phyloP scores from a whole-genome alignment of 768 basidiomycete species.

The Chalciporus piperatus region DNA sequence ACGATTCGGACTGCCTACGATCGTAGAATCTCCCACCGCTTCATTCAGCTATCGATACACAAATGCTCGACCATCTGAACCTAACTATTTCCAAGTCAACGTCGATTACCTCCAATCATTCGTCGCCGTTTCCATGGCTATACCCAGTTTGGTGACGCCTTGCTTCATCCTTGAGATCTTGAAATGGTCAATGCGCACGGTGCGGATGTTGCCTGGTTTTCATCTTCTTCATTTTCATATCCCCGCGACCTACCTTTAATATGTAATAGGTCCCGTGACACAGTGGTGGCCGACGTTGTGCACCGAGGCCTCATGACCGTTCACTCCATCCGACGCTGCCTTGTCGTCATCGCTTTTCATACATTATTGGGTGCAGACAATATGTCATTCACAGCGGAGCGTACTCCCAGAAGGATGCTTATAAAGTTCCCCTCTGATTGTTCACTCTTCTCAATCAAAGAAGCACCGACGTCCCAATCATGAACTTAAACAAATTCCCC shows the following conservation, averaged over 20 bases:
- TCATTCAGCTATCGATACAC: too few species aligned
- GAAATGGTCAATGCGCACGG: slow-evolving; percentile 8
- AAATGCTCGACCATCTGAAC: too few species aligned
- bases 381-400: slow-evolving; percentile 14
- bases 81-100: too few species aligned
- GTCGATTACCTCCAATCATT: too few species aligned
- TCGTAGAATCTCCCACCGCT: too few species aligned
- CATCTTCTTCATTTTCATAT: background rate
- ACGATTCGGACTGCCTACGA: too few species aligned
- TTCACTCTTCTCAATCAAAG: slow-evolving; percentile 21
- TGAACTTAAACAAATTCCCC: background rate
- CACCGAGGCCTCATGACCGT: slow-evolving; percentile 16
- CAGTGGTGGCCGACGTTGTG: slow-evolving; percentile 16
- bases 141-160: slow-evolving; percentile 11
- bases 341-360: slow-evolving; percentile 25
- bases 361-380: slow-evolving; percentile 7
- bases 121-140: too few species aligned
- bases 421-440: slow-evolving; percentile 11
- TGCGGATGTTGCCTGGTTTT: slow-evolving; percentile 24
- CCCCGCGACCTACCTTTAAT: slow-evolving; percentile 23
- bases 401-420: slow-evolving; percentile 15
- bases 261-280: slow-evolving; percentile 29
- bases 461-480: slow-evolving; percentile 8
- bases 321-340: slow-evolving; percentile 15
- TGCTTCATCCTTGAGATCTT: slow-evolving; percentile 18